phyloP scores from a whole-genome alignment of 139 green algal genomes.

The Chlorella sp. region DNA sequence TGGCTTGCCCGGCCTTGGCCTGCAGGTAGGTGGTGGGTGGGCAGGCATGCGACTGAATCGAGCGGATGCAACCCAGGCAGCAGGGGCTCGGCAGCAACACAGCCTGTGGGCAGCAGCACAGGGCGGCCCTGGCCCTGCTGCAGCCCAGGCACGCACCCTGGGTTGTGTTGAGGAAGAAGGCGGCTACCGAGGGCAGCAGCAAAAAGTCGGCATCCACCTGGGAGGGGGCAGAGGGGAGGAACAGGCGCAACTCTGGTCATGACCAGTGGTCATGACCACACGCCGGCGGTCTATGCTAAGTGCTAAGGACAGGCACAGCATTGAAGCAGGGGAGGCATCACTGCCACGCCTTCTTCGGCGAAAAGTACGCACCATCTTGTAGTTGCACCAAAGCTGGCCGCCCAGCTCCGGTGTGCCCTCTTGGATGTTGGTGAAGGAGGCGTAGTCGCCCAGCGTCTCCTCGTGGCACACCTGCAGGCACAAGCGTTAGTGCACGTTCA shows the following conservation, averaged over 20 bases:
- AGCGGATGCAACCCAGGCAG: no score
- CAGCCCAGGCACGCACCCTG: not conserved
- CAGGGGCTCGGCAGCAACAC: no score
- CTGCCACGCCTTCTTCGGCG: no score
- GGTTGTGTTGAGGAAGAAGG: not conserved
- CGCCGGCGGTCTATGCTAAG: no score
- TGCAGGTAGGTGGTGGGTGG: not conserved
- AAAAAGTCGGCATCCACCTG: not conserved
- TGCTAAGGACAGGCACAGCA: no score
- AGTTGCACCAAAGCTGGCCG: not conserved
- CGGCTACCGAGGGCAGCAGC: not conserved
- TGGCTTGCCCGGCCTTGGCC: not conserved
- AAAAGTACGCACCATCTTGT: not conserved
- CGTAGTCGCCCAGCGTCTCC: slow-evolving; percentile 3
- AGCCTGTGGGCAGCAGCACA: no score
- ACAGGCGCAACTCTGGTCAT: no score
- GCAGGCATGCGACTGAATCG: no score
- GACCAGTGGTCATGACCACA: no score
- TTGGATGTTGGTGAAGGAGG: not conserved
- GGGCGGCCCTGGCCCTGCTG: no score
- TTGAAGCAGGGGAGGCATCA: no score
- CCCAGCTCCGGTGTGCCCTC: not conserved
- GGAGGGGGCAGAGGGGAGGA: not conserved
- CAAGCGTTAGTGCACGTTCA: no score
- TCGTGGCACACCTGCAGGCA: slow-evolving; percentile 5